Base-by-base conservation (phyloP, 768 basidiomycete species). In the Coprinellus micaceus region DNA sequence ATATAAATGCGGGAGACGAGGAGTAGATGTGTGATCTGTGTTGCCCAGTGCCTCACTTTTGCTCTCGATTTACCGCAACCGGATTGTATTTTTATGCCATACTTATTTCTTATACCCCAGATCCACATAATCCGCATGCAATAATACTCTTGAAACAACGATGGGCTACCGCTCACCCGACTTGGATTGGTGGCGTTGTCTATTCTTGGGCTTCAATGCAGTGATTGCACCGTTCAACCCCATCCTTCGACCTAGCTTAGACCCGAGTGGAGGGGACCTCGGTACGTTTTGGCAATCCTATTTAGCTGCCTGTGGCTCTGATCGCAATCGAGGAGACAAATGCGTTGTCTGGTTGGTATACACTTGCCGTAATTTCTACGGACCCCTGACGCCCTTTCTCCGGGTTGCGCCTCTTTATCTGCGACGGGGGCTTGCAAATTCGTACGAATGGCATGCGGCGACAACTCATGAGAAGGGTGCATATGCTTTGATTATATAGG, bases 1-100 rank as follows among this genome's bases (percentile, higher is more conserved):
- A 77, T 13, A 33, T 33, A 6, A 33, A 33, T 40, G 67, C 56
- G 45, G 61, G 50, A 12, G 48, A 51, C 19, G 49, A 51, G 33
- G 49, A 51, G 26, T 51, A 40, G 22, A 30, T 37, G 43, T 57
- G 25, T 56, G 21, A 22, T 39, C 29, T 59, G 22, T 26, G 37
- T 29, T 12, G 2, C 47, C 22, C 15, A 13, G 17, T 26, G 44
- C 11, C 36, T 33, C n/a, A 13, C 33, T 57, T 51, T 12, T 9
- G 11, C 9, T 39, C 24, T n/a, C n/a, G n/a, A 37, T 41, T 24
- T 39, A 36, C 21, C 33, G 47, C 33, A 9, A 36, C 13, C 33
- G 33, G n/a, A 37, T 22, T 53, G 39, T 53, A 41, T 41, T 43
- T 41, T 53, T 53, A 53, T 53, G 22, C n/a, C 7, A 4, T 25